These are phyloP conservation scores for Coniochaeta hoffmannii DNA, from an alignment of 2,329 filamentous ascomycete genomes.

Conservation along the genomic window DNA sequence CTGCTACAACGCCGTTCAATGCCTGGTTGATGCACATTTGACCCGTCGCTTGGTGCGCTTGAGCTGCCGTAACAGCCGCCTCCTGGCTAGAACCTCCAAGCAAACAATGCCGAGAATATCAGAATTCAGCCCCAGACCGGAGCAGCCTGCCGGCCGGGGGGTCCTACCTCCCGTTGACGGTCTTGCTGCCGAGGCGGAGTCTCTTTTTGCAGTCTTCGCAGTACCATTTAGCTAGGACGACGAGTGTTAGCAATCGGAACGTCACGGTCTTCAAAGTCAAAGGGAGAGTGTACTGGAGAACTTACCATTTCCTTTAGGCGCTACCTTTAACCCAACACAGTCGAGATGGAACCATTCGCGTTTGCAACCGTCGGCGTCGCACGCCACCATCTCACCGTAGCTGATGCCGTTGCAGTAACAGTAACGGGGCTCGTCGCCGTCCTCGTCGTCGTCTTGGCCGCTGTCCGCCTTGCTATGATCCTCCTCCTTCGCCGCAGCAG, in stretches of 20 bases:
- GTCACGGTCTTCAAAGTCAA: background rate
- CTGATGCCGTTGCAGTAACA: conserved; percentile 76
- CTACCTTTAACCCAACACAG: conserved; percentile 71
- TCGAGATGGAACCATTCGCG: conserved; percentile 80
- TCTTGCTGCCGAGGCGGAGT: conserved; percentile 48
- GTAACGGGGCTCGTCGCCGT: conserved; percentile 66
- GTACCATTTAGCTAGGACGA: conserved; percentile 64
- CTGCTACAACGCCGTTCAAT: background rate
- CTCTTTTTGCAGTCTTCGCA: conserved; percentile 71
- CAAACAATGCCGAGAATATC: conserved; percentile 8
- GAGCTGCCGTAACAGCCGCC: background rate
- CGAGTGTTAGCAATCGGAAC: conserved; percentile 1
- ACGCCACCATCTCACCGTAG: conserved; percentile 80
- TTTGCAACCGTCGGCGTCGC: conserved; percentile 64
- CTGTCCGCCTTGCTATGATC: conserved; percentile 4
- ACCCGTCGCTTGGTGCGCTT: background rate
- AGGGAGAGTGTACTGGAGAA: conserved; percentile 13
- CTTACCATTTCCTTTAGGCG: conserved; percentile 69
- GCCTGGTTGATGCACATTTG: background rate
- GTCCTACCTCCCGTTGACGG: conserved; percentile 36
- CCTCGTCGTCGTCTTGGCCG: conserved; percentile 28
- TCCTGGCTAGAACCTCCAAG: background rate
- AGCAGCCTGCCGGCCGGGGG: background rate
- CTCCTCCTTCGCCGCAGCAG: conserved; percentile 8
- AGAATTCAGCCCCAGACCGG: conserved; percentile 2